A percentile compares a stretch with the other conserved stretches of the same genome.
These are phyloP conservation scores for Epichloe coenophiala DNA, from an alignment of 2,329 filamentous ascomycete genomes.

Conservation along the genomic window DNA sequence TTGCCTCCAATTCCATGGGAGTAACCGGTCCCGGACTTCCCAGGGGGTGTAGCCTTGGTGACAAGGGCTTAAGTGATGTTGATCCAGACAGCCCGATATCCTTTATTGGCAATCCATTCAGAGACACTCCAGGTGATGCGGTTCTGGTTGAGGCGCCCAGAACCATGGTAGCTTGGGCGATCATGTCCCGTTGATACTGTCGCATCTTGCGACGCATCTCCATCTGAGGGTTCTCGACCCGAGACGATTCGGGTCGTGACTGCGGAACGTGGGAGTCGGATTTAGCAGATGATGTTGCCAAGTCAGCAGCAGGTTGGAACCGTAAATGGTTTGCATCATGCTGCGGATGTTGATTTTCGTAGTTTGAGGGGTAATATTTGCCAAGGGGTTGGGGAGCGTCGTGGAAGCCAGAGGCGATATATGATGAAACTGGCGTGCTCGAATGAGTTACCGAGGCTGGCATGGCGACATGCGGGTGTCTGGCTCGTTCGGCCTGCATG, in stretches of 20 bases:
- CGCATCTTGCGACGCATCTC: conserved; percentile 38
- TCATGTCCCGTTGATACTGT: conserved; percentile 49
- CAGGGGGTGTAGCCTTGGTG: conserved; percentile 36
- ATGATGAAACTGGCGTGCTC: conserved; percentile 35
- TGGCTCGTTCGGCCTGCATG: conserved; percentile 13
- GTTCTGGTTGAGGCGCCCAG: conserved; percentile 15
- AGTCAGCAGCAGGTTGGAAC: conserved; percentile 11
- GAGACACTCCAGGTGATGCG: conserved; percentile 15
- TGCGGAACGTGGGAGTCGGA: conserved; percentile 22
- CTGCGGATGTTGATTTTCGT: conserved; percentile 25
- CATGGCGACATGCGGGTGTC: conserved; percentile 9
- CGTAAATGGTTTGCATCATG: conserved; percentile 5
- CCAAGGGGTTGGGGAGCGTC: conserved; percentile 38
- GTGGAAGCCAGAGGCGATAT: conserved; percentile 35
- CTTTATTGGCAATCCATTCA: conserved; percentile 22
- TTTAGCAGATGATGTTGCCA: conserved; percentile 18
- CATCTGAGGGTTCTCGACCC: conserved; percentile 13
- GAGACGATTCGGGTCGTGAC: conserved; percentile 2
- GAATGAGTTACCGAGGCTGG: conserved; percentile 12
- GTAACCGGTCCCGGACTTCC: conserved; percentile 49
- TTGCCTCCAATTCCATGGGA: conserved; percentile 40
- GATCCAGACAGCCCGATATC: conserved; percentile 25
- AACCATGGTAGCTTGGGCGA: conserved; percentile 40
- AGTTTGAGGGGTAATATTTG: conserved; percentile 52
- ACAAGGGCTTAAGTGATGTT: conserved; percentile 31